Conservation (phyloP, 2,329 filamentous ascomycete genomes). For the Blastomyces emzantsi region DNA sequence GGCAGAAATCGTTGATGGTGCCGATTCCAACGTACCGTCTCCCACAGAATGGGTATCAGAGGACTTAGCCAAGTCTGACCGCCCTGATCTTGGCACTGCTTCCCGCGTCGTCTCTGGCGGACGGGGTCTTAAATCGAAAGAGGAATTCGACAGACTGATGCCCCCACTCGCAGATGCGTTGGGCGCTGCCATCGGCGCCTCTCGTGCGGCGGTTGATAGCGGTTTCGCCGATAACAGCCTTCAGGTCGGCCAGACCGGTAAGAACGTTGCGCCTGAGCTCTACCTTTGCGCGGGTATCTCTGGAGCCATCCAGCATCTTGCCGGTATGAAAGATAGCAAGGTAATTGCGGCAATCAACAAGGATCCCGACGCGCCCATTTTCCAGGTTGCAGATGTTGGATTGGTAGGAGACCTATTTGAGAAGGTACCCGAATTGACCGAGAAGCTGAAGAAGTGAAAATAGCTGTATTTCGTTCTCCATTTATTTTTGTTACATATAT, state of each 20-base stretch:
- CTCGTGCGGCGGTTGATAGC: conserved; percentile 88
- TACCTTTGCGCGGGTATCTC: conserved; percentile 95
- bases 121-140: conserved; percentile 92
- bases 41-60: conserved; percentile 87
- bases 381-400: conserved; percentile 94
- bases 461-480: background rate
- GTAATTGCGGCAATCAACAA: conserved; percentile 99
- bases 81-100: conserved; percentile 87
- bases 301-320: conserved; percentile 94
- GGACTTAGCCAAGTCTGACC: conserved; percentile 83
- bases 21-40: conserved; percentile 67
- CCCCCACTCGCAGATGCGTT: conserved; percentile 83
- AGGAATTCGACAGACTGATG: conserved; percentile 92
- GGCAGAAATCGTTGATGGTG: conserved; percentile 68
- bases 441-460: conserved; percentile 65
- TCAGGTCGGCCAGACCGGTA: conserved; percentile 96
- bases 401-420: conserved; percentile 94
- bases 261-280: conserved; percentile 92
- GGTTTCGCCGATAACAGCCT: conserved; percentile 98
- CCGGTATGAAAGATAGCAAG: conserved; percentile 99
- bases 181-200: conserved; percentile 92
- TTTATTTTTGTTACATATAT: background rate
- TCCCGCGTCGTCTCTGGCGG: conserved; percentile 85
- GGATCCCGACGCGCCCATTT: conserved; percentile 92
- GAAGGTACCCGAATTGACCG: conserved; percentile 88